phyloP scores from a whole-genome alignment of 106 monocot genomes.

The Vanilla planifolia region DNA sequence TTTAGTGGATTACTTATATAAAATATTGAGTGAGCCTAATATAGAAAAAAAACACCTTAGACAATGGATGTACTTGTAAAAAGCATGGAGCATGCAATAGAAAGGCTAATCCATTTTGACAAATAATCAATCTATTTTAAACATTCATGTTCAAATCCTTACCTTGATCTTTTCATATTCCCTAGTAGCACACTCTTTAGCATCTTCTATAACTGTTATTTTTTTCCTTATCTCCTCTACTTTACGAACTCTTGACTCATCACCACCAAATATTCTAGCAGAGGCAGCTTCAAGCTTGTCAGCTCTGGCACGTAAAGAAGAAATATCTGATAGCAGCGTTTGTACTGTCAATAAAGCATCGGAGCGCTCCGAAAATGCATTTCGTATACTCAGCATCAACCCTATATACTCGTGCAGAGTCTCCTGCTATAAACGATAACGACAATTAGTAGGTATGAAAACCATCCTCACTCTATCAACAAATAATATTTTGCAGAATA shows the following conservation, averaged over 20 bases:
- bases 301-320: conserved; percentile 57
- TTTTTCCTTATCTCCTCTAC: conserved; percentile 67
- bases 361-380: conserved; percentile 80
- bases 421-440: conserved; percentile 51
- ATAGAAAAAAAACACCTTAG: no score
- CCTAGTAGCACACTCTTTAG: conserved; percentile 57
- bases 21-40: no score
- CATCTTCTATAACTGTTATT: conserved; percentile 68
- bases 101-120: no score
- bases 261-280: conserved; percentile 74
- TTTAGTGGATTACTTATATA: not conserved
- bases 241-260: conserved; percentile 58
- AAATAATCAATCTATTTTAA: no score
- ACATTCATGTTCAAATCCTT: conserved; percentile 2
- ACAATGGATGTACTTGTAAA: no score
- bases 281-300: conserved; percentile 87
- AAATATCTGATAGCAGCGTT: conserved; percentile 76
- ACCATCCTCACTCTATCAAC: not conserved
- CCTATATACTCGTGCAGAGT: conserved; percentile 82
- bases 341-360: conserved; percentile 82
- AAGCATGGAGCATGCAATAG: no score
- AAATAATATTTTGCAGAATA: not conserved
- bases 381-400: conserved; percentile 64
- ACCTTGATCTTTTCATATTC: conserved; percentile 95
- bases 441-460: not conserved